Conservation (phyloP, 768 basidiomycete genomes). For the Antrodiella citrinella region DNA sequence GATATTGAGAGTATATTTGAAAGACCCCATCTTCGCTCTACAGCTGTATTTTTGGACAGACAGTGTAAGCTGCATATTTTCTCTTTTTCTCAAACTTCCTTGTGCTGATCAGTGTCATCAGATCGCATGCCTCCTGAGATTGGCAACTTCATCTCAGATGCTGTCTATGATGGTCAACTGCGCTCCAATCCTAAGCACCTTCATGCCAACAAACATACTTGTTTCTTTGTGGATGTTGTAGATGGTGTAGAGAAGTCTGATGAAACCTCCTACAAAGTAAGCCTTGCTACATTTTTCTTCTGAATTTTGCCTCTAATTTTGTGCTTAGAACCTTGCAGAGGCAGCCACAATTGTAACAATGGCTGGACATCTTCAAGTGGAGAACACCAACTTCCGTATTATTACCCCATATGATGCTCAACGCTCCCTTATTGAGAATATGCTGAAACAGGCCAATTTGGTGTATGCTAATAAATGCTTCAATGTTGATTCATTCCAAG, state of each 20-base stretch:
- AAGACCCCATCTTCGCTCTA: conserved; percentile 43
- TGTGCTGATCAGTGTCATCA: conserved; percentile 5
- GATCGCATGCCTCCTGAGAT: conserved; percentile 83
- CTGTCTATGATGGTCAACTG: conserved; percentile 56
- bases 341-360: conserved; percentile 46
- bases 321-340: conserved; percentile 52
- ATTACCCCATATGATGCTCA: conserved; percentile 83
- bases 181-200: conserved; percentile 41
- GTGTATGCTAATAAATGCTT: conserved; percentile 63
- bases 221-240: conserved; percentile 55
- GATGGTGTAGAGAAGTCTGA: conserved; percentile 26
- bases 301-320: not conserved
- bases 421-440: conserved; percentile 46
- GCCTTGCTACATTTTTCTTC: conserved; percentile 6
- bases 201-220: conserved; percentile 39
- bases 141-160: conserved; percentile 61
- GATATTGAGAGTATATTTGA: conserved; percentile 75
- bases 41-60: conserved; percentile 52
- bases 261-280: conserved; percentile 33
- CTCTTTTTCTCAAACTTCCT: conserved; percentile 4
- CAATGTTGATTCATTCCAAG: conserved; percentile 79
- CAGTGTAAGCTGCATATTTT: conserved; percentile 50
- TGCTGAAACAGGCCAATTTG: conserved; percentile 41
- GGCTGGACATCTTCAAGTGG: conserved; percentile 45
- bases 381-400: conserved; percentile 45